Evolutionary conservation across 257 asterid genomes (phyloP).

Genomic region (Jasminum sambac): DNA sequence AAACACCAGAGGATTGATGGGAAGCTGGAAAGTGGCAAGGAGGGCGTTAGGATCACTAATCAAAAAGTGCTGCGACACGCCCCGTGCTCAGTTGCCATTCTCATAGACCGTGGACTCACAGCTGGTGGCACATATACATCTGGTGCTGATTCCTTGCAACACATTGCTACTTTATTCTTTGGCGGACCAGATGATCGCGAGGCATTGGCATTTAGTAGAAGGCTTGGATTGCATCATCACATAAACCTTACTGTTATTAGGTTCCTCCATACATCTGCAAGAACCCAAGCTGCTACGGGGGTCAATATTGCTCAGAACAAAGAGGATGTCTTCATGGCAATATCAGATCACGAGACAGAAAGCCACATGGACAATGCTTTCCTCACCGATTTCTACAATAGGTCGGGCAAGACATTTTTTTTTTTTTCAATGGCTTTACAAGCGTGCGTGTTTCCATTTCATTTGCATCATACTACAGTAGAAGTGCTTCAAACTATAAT

Average conservation of each 20-base stretch:
- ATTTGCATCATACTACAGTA: not conserved
- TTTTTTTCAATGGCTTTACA: not conserved
- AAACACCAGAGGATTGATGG: slow-evolving; percentile 98
- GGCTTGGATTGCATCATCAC: slow-evolving; percentile 87
- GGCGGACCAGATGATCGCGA: slow-evolving; percentile 98
- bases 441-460: not conserved
- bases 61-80: slow-evolving; percentile 86
- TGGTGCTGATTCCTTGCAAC: slow-evolving; percentile 64
- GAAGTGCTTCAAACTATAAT: not conserved
- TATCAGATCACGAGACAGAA: slow-evolving; percentile 59
- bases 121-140: slow-evolving; percentile 46
- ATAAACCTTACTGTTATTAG: slow-evolving; percentile 82
- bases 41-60: slow-evolving; percentile 77
- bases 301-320: slow-evolving; percentile 56
- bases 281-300: slow-evolving; percentile 41
- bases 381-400: slow-evolving; percentile 74
- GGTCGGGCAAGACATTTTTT: slow-evolving; percentile 40
- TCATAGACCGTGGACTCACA: slow-evolving; percentile 87
- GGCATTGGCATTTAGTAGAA: slow-evolving; percentile 84
- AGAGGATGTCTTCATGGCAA: slow-evolving; percentile 66
- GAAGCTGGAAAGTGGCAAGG: slow-evolving; percentile 81
- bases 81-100: slow-evolving; percentile 77
- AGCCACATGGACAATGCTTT: slow-evolving; percentile 58
- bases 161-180: slow-evolving; percentile 76
- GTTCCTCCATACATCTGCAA: slow-evolving; percentile 55